Evolutionary conservation across 2,329 filamentous ascomycete species (phyloP), one percentile per base, ranked within the genome.

Genomic region (Lecanicillium sp.): DNA sequence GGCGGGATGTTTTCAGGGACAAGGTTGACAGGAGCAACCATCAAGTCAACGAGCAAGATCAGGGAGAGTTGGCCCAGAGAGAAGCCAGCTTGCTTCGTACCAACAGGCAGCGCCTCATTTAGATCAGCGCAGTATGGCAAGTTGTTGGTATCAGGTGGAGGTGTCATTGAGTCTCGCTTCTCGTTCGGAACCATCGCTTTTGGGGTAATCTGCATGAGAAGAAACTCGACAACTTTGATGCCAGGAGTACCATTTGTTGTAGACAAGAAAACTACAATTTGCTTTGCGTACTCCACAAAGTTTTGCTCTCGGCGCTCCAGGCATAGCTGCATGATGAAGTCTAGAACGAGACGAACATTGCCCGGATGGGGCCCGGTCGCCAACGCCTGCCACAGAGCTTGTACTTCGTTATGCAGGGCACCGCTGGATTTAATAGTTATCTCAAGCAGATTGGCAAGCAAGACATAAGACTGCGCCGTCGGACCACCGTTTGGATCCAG

Each of bases 151-250:
- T 95, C 89, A 1, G 82, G 73, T 2, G 87, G 85, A 7, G 81
- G 71, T 9, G 78, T 76, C 13, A 79, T 65, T 2, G 78, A 72
- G 33, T 83, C 77, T 44, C 77, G 73, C 59, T 90, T 94, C 54
- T 94, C 85, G 49, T 85, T 83, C 9, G 88, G 86, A 9, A 95
- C 88, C 90, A 98, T 96, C n/a, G 88, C 85, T 58, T 92, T 94
- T 1, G 94, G 90, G 0, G 79, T 85, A 45, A 98, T 88, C 48
- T 95, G 88, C 61, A 94, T 73, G 19, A 96, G 67, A 39, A 98
- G 71, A 49, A 95, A 95, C 47, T 98, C 92, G 9, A 98, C 82
- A 3, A 98, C 89, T 53, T 94, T 94, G 34, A 85, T 82, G 1
- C 89, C 89, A 2, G 89, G 55, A 62, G 83, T 53, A 75, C 67